Conservation (phyloP, 441 rosid species). For the Biscutella laevigata region DNA sequence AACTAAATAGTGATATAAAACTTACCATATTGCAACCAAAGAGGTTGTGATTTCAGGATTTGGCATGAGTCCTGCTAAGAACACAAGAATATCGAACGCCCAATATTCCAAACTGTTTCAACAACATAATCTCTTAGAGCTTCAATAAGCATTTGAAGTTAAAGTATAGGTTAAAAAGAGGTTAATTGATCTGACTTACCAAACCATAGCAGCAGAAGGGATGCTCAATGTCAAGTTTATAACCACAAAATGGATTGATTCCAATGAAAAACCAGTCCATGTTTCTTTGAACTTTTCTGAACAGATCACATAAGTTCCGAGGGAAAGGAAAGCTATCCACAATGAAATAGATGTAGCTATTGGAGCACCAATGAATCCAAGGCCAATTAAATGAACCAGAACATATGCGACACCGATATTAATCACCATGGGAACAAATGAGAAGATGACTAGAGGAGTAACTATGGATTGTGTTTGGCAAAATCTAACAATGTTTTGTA, state of each 20-base stretch:
- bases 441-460: conserved; percentile 39
- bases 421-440: conserved; percentile 35
- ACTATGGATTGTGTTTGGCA: conserved; percentile 65
- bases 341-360: conserved; percentile 62
- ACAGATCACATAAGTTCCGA: conserved; percentile 36
- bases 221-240: conserved; percentile 44
- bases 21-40: conserved; percentile 67
- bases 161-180: no score
- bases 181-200: conserved; percentile 41
- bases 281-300: conserved; percentile 45
- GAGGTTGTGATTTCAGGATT: conserved; percentile 48
- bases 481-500: conserved; percentile 61
- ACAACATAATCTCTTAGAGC: conserved; percentile 3
- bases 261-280: conserved; percentile 52
- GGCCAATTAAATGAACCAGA: conserved; percentile 32
- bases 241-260: conserved; percentile 32
- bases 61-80: conserved; percentile 66
- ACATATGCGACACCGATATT: conserved; percentile 39
- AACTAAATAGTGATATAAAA: neutral
- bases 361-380: conserved; percentile 63
- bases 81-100: conserved; percentile 65
- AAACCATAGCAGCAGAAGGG: conserved; percentile 81
- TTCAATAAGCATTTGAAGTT: neutral
- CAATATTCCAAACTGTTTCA: conserved; percentile 59
- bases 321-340: conserved; percentile 45